Conservation (phyloP, 805 yeast genomes). For the Dipodascopsis uninucleata region DNA sequence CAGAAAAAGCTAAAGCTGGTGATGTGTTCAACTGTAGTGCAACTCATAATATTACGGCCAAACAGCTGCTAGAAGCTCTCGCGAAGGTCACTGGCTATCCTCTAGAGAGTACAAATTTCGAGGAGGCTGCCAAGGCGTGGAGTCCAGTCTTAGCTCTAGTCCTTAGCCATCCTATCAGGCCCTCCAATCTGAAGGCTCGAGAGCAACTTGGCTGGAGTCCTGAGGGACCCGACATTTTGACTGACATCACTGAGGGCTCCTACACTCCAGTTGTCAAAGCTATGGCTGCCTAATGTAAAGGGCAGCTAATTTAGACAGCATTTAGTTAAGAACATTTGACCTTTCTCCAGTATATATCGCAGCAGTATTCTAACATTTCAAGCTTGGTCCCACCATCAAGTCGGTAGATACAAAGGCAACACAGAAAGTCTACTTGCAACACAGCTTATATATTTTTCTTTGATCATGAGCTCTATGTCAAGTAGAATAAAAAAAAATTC, state of each 20-base stretch:
- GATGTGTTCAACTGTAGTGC: conserved; percentile 32
- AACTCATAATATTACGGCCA: conserved; percentile 30
- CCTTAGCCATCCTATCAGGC: conserved; percentile 3
- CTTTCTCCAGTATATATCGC: too few relatives aligned
- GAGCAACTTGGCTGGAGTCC: conserved; percentile 13
- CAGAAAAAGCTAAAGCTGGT: conserved; percentile 34
- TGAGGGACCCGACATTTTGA: conserved; percentile 1
- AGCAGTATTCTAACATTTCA: too few relatives aligned
- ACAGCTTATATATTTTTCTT: too few relatives aligned
- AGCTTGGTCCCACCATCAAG: too few relatives aligned
- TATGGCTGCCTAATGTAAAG: too few relatives aligned
- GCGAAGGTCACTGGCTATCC: conserved; percentile 16
- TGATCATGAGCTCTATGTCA: too few relatives aligned
- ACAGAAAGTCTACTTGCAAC: too few relatives aligned
- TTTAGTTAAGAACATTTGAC: too few relatives aligned
- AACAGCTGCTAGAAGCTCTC: conserved; percentile 34
- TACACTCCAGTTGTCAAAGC: too few relatives aligned
- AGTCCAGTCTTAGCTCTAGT: conserved; percentile 6
- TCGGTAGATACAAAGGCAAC: too few relatives aligned
- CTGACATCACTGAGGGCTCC: conserved; percentile 4
- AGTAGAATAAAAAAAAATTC: too few relatives aligned
- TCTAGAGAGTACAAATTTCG: conserved; percentile 5
- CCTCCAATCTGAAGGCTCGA: conserved; percentile 10
- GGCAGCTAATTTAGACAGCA: too few relatives aligned
- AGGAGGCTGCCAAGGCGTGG: conserved; percentile 9